Evolutionary conservation across 2,329 filamentous ascomycete genomes (phyloP), one percentile per base, ranked within the genome.

Genomic region (Rachicladosporium sp.): DNA sequence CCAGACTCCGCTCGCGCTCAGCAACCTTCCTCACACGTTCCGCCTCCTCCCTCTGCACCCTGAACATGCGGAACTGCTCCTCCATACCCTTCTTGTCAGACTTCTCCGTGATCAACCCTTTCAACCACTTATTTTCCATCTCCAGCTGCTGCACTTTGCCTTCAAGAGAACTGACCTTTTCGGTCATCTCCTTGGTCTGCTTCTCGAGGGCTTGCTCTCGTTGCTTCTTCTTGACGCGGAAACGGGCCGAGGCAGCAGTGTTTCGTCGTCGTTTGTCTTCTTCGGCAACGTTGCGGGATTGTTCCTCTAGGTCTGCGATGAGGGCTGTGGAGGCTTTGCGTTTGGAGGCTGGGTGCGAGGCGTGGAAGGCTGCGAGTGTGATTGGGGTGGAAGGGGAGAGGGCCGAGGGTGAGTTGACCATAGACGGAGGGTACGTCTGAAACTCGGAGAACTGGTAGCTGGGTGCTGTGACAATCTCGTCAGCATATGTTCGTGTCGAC

Each of bases 221-320:
- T 53, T 70, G 66, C 65, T 71, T 71, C 66, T 71, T 71, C 62
- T 71, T 71, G 45, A 71, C 62, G 35, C 68, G 65, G 63, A 71
- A 71, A 31, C 68, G 65, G n/a, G 68, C 68, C 40, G 62, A 66
- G 11, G 68, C 68, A 31, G 68, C 68, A 2, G 68, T 71, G 57
- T 71, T 71, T 44, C 68, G 65, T 29, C 68, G 65, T 36, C 68
- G 67, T 56, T 71, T 71, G 59, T 71, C 68, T 50, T 70, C 68
- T 44, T 71, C 68, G 6, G 67, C 68, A 21, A 66, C 66, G 30
- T 63, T 38, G 45, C 68, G 64, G 19, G 64, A 62, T 19, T 56
- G 48, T 44, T 70, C 68, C 44, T 70, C 67, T 21, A 67, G 53
- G 29, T 61, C 56, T 27, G 39, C 57, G 33, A 50, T 55, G 46